Evolutionary conservation across 179 eudicot genomes (phyloP), one percentile per base, ranked within the genome.

Genomic region (Spergularia azorica): DNA sequence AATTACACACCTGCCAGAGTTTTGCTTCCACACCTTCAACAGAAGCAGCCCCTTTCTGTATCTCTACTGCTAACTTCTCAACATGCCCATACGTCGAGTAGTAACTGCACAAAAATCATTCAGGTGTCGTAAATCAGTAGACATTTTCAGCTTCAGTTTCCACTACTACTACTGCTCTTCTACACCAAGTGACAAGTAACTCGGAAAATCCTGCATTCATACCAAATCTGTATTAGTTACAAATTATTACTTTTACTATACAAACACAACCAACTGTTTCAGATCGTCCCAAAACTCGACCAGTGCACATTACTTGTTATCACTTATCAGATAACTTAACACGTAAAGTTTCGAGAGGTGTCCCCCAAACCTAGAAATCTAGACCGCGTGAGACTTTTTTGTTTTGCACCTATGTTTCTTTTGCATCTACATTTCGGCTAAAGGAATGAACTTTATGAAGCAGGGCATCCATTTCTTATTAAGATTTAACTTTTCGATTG

Each of bases 1-100:
- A 14, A 26, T 3, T 6, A 58, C 54, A 52, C 51, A 90, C 92
- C 92, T 87, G 90, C 88, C 92, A 90, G 21, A 90, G 74, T 77
- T 86, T 90, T 18, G 91, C 94, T 71, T 91, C 97, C 16, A 90
- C 91, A 65, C 94, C 97, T 78, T 87, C 90, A 32, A 91, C 85
- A 63, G 94, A 88, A 13, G 82, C 80, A 13, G 92, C 94, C 71
- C 97, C 97, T 85, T 88, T 90, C 77, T 78, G 73, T 46, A 91
- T 90, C 83, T 91, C 89, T 46, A 86, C 81, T 9, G 96, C 96
- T 57, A 91, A 84, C 77, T 77, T 90, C 73, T 79, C 88, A 39
- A 88, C 89, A 76, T 91, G 96, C 51, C 96, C 91, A 39, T 87
- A 90, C 82, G 77, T 90, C 5, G 94, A 90, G 63, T 91, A 91